Conservation (phyloP, 75 land plant species). For the Chamaecyparis obtusa region DNA sequence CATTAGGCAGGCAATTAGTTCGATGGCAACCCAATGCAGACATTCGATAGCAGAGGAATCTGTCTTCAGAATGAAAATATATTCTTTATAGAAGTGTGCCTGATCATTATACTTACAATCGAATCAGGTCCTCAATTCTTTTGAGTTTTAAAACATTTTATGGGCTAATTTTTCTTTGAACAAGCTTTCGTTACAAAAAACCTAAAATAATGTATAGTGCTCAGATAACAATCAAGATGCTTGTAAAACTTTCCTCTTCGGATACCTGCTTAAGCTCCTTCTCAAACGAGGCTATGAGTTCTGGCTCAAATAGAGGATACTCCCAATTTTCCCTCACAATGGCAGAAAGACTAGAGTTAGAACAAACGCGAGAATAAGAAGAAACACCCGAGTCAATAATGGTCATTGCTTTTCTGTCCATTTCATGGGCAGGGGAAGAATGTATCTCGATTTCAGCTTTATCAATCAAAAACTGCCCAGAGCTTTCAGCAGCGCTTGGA, state of each 20-base stretch:
- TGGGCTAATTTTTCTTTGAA: not conserved
- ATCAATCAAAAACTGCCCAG: not conserved
- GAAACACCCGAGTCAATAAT: not conserved
- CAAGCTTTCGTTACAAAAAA: not conserved
- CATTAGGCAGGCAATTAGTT: too few relatives aligned
- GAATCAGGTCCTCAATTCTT: not conserved
- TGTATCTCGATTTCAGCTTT: not conserved
- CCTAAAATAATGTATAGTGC: not conserved
- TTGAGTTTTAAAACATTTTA: too few relatives aligned
- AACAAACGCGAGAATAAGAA: not conserved
- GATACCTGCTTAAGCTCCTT: not conserved
- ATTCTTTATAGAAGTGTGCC: not conserved
- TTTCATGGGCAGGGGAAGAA: not conserved
- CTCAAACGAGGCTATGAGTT: conserved; percentile 3
- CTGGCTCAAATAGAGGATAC: not conserved
- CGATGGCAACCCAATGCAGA: too few relatives aligned
- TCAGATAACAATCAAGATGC: not conserved
- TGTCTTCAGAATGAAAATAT: not conserved
- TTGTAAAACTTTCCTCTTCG: not conserved
- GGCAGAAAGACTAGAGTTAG: not conserved
- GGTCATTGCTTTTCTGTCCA: not conserved
- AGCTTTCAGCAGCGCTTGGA: not conserved
- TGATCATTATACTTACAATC: not conserved
- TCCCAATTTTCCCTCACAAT: not conserved
- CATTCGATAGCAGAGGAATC: too few relatives aligned